These are phyloP conservation scores for Aspergillus hortae DNA, from an alignment of 2,329 filamentous ascomycete genomes.

Conservation along the genomic window DNA sequence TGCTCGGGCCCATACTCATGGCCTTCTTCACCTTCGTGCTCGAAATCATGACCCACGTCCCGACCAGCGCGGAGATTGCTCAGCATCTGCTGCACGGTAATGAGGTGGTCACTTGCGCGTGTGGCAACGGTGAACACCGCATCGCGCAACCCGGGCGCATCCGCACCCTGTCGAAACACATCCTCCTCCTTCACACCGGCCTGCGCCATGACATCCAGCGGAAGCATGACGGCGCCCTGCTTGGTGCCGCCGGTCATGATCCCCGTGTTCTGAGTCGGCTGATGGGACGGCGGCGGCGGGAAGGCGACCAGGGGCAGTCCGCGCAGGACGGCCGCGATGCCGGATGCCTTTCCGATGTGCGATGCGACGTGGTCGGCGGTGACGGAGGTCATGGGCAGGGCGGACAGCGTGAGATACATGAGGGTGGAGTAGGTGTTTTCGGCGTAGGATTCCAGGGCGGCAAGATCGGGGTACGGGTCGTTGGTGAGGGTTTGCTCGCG, in stretches of 20 bases:
- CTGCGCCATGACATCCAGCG: conserved; percentile 85
- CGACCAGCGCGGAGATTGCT: conserved; percentile 70
- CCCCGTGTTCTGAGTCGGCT: conserved; percentile 47
- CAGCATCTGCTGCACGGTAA: conserved; percentile 90
- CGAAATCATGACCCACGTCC: conserved; percentile 79
- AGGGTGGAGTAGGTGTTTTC: conserved; percentile 94
- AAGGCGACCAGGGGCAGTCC: conserved; percentile 87
- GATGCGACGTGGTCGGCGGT: conserved; percentile 89
- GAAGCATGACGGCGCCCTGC: conserved; percentile 71
- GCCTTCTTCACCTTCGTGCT: conserved; percentile 76
- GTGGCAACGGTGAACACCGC: conserved; percentile 91
- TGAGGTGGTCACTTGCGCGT: conserved; percentile 89
- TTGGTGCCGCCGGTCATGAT: conserved; percentile 37
- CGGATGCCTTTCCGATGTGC: conserved; percentile 90
- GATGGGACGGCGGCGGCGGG: conserved; percentile 57
- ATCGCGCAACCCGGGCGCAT: conserved; percentile 78
- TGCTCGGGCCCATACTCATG: conserved; percentile 43
- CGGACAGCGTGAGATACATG: conserved; percentile 80
- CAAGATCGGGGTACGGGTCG: conserved; percentile 70
- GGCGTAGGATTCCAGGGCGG: conserved; percentile 77
- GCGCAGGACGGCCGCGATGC: conserved; percentile 80
- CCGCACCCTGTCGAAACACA: conserved; percentile 73
- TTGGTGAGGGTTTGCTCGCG: conserved; percentile 81
- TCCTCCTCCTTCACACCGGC: conserved; percentile 80
- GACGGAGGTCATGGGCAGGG: conserved; percentile 74